phyloP scores from a whole-genome alignment of 1,139 yeast genomes.

The Zygosaccharomyces sapae region DNA sequence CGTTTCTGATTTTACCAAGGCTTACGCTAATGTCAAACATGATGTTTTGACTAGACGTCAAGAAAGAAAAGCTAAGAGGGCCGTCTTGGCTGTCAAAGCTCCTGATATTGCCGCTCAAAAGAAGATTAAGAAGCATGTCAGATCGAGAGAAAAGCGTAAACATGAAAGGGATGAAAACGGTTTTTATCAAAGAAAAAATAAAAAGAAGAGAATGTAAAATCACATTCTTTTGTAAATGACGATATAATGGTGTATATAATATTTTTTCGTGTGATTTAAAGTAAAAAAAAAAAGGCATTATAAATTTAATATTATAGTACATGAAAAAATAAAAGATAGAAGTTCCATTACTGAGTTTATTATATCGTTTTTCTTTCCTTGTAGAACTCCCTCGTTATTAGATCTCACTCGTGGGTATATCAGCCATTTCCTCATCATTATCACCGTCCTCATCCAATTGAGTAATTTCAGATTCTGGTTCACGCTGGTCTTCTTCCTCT shows the following conservation, averaged over 20 bases:
- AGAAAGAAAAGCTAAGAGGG: slow-evolving; percentile 71
- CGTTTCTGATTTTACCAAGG: slow-evolving; percentile 61
- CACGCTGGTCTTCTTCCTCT: slow-evolving; percentile 17
- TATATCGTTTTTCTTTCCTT: not conserved
- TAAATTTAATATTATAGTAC: slow-evolving; percentile 3
- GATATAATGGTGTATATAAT: too few species aligned
- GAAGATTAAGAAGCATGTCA: slow-evolving; percentile 70
- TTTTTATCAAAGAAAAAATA: slow-evolving; percentile 61
- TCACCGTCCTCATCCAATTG: slow-evolving; percentile 16
- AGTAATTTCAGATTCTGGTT: slow-evolving; percentile 17
- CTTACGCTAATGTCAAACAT: slow-evolving; percentile 61
- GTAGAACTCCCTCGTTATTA: not conserved
- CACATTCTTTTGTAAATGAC: not conserved
- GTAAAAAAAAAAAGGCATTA: not conserved
- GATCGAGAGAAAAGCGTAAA: slow-evolving; percentile 72
- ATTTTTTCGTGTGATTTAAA: too few species aligned
- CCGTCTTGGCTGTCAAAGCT: slow-evolving; percentile 69
- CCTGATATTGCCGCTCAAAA: slow-evolving; percentile 80
- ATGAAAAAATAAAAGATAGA: not conserved
- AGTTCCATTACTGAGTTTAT: not conserved
- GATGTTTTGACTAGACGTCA: slow-evolving; percentile 58
- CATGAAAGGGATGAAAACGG: slow-evolving; percentile 74
- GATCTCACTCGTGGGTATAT: slow-evolving; percentile 16
- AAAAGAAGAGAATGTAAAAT: slow-evolving; percentile 36
- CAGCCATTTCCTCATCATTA: slow-evolving; percentile 18